A percentile compares a stretch with the other conserved stretches of the same genome.
phyloP scores from a whole-genome alignment of 768 basidiomycete species.

The Russula foetens region DNA sequence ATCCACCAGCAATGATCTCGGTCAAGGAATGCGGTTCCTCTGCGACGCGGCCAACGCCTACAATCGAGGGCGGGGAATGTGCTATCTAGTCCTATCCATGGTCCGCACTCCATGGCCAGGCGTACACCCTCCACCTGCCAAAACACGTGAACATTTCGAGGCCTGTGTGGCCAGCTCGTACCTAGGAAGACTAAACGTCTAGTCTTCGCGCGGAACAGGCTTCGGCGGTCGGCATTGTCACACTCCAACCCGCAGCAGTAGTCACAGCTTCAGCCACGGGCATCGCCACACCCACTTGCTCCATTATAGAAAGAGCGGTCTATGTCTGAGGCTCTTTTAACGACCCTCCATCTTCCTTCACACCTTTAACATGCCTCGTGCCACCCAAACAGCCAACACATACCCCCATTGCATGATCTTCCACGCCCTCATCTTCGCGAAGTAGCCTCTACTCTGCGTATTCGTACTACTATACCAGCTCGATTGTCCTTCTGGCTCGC shows the following conservation, averaged over 20 bases:
- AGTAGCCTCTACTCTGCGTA: slow-evolving; percentile 26
- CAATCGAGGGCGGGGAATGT: not conserved
- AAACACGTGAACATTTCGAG: slow-evolving; percentile 55
- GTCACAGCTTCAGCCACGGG: not conserved
- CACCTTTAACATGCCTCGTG: not conserved
- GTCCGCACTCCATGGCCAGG: slow-evolving; percentile 17
- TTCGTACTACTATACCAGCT: slow-evolving; percentile 27
- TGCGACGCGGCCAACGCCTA: slow-evolving; percentile 25
- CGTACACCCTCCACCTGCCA: slow-evolving; percentile 38
- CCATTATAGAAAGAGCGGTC: slow-evolving; percentile 9
- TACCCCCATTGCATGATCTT: slow-evolving; percentile 4
- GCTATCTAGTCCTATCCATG: slow-evolving; percentile 22
- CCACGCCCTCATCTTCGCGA: slow-evolving; percentile 14
- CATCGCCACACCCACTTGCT: slow-evolving; percentile 4
- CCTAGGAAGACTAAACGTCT: slow-evolving; percentile 35
- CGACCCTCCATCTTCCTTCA: not conserved
- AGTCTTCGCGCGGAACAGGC: slow-evolving; percentile 53
- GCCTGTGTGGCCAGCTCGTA: slow-evolving; percentile 42
- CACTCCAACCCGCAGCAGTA: not conserved
- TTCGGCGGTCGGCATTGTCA: slow-evolving; percentile 19
- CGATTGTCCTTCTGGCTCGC: slow-evolving; percentile 18
- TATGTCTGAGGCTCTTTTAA: not conserved
- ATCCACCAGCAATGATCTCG: slow-evolving; percentile 6
- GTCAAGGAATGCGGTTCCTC: slow-evolving; percentile 17
- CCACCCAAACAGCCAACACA: slow-evolving; percentile 1